phyloP scores from a whole-genome alignment of 257 asterid species.

The Coffea canephora region DNA sequence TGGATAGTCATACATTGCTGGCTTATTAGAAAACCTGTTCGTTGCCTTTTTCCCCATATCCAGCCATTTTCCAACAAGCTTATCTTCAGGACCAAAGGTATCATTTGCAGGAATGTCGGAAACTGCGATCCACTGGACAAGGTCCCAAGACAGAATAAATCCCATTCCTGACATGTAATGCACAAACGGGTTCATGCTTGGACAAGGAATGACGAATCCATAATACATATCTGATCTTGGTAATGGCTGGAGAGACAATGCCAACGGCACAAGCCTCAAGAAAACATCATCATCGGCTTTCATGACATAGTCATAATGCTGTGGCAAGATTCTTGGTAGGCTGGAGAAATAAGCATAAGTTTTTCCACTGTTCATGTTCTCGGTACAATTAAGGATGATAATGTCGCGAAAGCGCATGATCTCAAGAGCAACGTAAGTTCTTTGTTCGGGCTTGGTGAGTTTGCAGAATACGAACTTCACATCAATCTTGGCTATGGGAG shows the following conservation, averaged over 20 bases:
- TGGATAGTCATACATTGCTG: conserved; percentile 79
- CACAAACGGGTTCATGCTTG: conserved; percentile 67
- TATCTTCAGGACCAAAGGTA: conserved; percentile 70
- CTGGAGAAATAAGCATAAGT: conserved; percentile 66
- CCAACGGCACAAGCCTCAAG: conserved; percentile 50
- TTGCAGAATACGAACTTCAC: conserved; percentile 58
- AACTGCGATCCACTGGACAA: conserved; percentile 60
- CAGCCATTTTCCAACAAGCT: conserved; percentile 69
- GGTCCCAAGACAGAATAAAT: conserved; percentile 71
- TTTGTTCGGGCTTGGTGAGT: conserved; percentile 58
- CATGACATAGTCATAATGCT: conserved; percentile 66
- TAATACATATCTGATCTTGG: conserved; percentile 63
- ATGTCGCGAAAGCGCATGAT: conserved; percentile 65
- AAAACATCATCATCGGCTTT: conserved; percentile 82
- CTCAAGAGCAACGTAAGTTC: conserved; percentile 49
- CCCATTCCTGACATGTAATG: conserved; percentile 91
- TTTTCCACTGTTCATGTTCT: conserved; percentile 73
- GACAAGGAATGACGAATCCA: conserved; percentile 78
- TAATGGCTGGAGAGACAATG: conserved; percentile 42
- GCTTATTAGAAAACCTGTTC: conserved; percentile 62
- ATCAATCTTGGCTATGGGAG: conserved; percentile 43
- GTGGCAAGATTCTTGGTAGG: conserved; percentile 45
- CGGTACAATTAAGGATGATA: conserved; percentile 53
- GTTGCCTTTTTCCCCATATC: conserved; percentile 57
- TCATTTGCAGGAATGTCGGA: conserved; percentile 42